Evolutionary conservation across 768 basidiomycete genomes (phyloP).

Genomic region (Leccinum longicurvipes): DNA sequence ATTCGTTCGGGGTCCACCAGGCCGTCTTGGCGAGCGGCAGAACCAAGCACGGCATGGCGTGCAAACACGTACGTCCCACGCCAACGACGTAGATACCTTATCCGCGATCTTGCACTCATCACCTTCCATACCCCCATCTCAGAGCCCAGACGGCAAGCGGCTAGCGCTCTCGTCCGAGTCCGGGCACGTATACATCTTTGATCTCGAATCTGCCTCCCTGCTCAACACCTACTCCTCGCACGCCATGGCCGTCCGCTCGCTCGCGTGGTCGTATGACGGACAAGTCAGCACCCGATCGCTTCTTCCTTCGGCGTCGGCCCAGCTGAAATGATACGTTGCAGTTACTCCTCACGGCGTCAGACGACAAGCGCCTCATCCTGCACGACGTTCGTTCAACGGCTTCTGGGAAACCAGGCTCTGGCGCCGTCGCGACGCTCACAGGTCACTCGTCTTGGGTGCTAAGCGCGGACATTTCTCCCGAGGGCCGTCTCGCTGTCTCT

Average conservation of each 20-base stretch:
- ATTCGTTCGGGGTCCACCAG: conserved; percentile 65
- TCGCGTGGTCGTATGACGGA: conserved; percentile 88
- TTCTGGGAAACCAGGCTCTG: conserved; percentile 57
- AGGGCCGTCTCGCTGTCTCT: conserved; percentile 73
- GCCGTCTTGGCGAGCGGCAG: conserved; percentile 61
- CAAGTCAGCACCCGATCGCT: conserved; percentile 51
- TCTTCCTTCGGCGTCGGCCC: not conserved
- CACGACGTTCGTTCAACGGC: conserved; percentile 82
- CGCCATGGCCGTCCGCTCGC: conserved; percentile 82
- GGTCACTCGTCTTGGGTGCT: conserved; percentile 94
- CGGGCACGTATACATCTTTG: conserved; percentile 87
- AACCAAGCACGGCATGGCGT: conserved; percentile 74
- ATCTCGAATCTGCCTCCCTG: conserved; percentile 65
- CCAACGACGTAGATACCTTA: not conserved
- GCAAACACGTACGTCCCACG: conserved; percentile 54
- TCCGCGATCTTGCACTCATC: not conserved
- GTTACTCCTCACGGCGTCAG: conserved; percentile 87
- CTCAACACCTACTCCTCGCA: conserved; percentile 78
- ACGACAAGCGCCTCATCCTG: conserved; percentile 87
- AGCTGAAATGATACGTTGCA: conserved; percentile 29
- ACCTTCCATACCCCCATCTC: conserved; percentile 1
- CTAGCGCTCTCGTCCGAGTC: conserved; percentile 81
- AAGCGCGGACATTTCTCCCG: conserved; percentile 76
- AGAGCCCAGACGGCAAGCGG: conserved; percentile 87
- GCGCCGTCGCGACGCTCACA: conserved; percentile 79